A percentile compares a stretch with the other conserved stretches of the same genome.
These are phyloP conservation scores for Blastomyces parvus DNA, from an alignment of 2,329 filamentous ascomycete genomes.

Conservation along the genomic window DNA sequence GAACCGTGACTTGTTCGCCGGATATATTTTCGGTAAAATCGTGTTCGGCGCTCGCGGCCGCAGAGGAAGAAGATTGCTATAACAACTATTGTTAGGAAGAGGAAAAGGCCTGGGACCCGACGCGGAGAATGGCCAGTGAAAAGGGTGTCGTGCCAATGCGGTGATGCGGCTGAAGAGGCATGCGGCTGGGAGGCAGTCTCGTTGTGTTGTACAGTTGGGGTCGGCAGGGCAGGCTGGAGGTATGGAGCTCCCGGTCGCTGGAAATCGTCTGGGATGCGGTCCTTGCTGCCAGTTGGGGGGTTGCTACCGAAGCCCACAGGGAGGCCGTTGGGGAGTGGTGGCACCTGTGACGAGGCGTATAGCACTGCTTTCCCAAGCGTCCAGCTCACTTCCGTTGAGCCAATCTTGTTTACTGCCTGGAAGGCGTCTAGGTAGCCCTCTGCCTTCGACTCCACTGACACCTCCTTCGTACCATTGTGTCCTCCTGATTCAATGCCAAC, in stretches of 20 bases:
- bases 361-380: constrained; percentile 93
- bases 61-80: constrained; percentile 64
- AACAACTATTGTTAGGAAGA: constrained; percentile 66
- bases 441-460: constrained; percentile 57
- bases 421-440: constrained; percentile 77
- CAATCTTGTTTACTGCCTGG: constrained; percentile 85
- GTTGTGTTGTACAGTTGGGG: constrained; percentile 19
- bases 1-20: constrained; percentile 12
- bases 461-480: constrained; percentile 63
- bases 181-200: constrained; percentile 22
- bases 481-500: constrained; percentile 59
- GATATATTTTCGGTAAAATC: constrained; percentile 48
- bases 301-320: constrained; percentile 94
- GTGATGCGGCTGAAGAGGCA: constrained; percentile 24
- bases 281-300: constrained; percentile 31
- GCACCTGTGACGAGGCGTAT: constrained; percentile 83
- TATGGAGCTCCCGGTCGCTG: constrained; percentile 53
- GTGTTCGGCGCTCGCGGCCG: constrained; percentile 63
- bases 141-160: constrained; percentile 53
- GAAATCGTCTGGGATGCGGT: constrained; percentile 63
- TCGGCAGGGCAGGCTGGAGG: constrained; percentile 26
- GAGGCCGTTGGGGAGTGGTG: constrained; percentile 51
- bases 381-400: constrained; percentile 90
- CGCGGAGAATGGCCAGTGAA: constrained; percentile 57
- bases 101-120: constrained; percentile 61